Conservation (phyloP, 106 monocot genomes). For the Phalaenopsis aphrodite region DNA sequence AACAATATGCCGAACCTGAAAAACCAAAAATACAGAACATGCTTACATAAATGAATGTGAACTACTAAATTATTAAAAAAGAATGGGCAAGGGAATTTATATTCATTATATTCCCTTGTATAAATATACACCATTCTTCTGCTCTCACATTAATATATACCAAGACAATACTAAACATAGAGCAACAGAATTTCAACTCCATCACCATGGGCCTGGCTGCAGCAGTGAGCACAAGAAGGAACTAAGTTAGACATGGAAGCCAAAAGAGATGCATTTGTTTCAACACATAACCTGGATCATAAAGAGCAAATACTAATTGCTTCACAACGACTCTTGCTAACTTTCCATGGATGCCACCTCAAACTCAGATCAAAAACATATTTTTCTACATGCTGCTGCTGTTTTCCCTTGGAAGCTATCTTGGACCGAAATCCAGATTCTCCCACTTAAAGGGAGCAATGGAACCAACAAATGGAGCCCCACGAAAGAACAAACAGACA, state of each 20-base stretch:
- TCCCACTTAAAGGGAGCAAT: slow-evolving; percentile 67
- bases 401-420: slow-evolving; percentile 11
- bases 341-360: neutral
- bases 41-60: neutral
- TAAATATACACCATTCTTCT: neutral
- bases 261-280: neutral
- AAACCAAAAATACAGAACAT: too few species aligned
- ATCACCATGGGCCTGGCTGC: neutral
- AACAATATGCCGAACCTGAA: neutral
- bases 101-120: neutral
- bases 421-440: slow-evolving; percentile 54
- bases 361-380: neutral
- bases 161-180: neutral
- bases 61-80: neutral
- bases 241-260: neutral
- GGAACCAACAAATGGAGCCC: slow-evolving; percentile 33
- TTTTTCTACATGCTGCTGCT: neutral
- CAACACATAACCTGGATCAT: neutral
- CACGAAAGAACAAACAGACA: slow-evolving; percentile 68
- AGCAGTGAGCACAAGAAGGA: neutral
- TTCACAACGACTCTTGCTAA: neutral
- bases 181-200: neutral
- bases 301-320: neutral
- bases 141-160: neutral
- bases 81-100: neutral